phyloP scores from a whole-genome alignment of 495 filamentous ascomycete genomes.

The Trichoderma asperelloides region DNA sequence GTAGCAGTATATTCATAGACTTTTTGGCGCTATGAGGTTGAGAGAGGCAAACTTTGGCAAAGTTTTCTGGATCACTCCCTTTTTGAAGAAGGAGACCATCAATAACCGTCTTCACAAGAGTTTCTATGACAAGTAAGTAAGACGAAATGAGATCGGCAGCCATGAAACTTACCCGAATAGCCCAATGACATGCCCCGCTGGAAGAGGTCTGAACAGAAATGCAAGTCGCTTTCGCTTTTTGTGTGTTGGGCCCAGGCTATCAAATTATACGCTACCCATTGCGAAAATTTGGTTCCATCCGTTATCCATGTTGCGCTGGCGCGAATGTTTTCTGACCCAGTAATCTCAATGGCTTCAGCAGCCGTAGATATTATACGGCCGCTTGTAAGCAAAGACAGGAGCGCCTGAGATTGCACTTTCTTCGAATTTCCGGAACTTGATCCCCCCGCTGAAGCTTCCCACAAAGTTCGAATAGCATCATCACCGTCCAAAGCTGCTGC shows the following conservation, averaged over 20 bases:
- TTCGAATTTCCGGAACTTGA: constrained; percentile 7
- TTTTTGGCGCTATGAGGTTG: constrained; percentile 43
- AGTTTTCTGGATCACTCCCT: constrained; percentile 18
- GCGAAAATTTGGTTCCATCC: constrained; percentile 51
- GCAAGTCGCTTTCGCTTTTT: constrained; percentile 38
- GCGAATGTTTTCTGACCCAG: constrained; percentile 20
- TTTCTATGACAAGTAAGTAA: constrained; percentile 36
- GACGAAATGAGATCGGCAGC: neutral
- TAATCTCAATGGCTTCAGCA: constrained; percentile 63
- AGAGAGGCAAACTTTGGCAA: constrained; percentile 37
- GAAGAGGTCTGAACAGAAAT: constrained; percentile 51
- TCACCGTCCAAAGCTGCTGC: constrained; percentile 49
- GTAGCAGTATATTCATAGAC: constrained; percentile 48
- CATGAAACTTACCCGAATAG: constrained; percentile 49
- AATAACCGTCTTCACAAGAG: constrained; percentile 43
- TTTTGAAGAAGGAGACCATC: constrained; percentile 35
- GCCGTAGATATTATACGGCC: constrained; percentile 62
- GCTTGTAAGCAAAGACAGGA: constrained; percentile 50
- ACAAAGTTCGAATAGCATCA: constrained; percentile 45
- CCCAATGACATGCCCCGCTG: constrained; percentile 62
- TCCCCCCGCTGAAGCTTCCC: constrained; percentile 21
- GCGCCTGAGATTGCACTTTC: constrained; percentile 27
- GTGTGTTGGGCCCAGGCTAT: constrained; percentile 33
- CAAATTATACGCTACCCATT: constrained; percentile 68
- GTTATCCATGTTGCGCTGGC: constrained; percentile 50